Conservation (phyloP, 805 yeast species). For the Saccharomycopsis sp. region DNA sequence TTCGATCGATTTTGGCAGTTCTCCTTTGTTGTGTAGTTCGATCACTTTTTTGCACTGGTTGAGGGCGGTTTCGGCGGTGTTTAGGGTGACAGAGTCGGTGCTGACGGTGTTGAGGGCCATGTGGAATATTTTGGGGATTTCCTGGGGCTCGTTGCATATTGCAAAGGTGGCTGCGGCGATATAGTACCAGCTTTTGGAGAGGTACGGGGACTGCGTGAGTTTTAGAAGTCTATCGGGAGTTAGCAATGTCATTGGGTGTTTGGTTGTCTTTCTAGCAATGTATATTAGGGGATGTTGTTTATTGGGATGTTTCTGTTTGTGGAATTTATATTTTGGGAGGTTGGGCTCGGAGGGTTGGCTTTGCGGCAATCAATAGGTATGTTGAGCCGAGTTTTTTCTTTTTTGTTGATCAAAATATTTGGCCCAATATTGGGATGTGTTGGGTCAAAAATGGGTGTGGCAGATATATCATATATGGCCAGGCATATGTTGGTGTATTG, state of each 20-base stretch:
- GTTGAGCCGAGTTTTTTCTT: no score
- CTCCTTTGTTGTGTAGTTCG: conserved; percentile 11
- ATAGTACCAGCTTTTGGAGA: conserved; percentile 62
- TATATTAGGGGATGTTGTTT: no score
- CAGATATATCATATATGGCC: no score
- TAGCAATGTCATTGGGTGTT: conserved; percentile 31
- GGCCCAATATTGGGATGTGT: no score
- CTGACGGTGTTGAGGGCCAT: conserved; percentile 38
- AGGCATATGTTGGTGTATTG: no score
- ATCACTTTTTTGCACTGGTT: neutral
- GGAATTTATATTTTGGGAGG: no score
- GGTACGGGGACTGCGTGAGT: conserved; percentile 47
- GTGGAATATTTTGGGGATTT: conserved; percentile 66
- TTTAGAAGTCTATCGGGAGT: conserved; percentile 50
- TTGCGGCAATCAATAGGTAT: no score
- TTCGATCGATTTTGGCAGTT: conserved; percentile 16
- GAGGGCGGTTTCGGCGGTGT: conserved; percentile 21
- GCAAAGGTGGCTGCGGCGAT: conserved; percentile 77
- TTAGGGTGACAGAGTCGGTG: neutral
- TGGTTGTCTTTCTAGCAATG: no score
- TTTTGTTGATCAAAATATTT: no score
- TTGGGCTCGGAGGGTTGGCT: no score
- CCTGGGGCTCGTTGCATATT: conserved; percentile 77
- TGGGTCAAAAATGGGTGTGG: no score
- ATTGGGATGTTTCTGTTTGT: neutral